phyloP scores from a whole-genome alignment of 345 rosid species.

The Noccaea caerulescens region DNA sequence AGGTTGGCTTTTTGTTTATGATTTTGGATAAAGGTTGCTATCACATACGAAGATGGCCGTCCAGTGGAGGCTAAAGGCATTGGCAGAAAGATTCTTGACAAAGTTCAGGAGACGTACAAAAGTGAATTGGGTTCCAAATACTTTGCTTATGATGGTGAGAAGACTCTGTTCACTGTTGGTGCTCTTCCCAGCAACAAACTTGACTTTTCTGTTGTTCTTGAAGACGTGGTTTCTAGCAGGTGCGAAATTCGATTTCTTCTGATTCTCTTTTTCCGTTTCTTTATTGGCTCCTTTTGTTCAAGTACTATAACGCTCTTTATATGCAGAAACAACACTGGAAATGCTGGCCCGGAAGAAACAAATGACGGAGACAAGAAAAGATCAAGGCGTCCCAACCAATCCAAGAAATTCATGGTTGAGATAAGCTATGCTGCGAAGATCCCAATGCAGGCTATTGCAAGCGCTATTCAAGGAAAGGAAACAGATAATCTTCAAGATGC shows the following conservation, averaged over 20 bases:
- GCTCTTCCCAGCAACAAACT: slow-evolving; percentile 76
- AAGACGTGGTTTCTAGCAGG: slow-evolving; percentile 68
- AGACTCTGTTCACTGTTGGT: slow-evolving; percentile 77
- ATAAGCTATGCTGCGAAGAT: slow-evolving; percentile 78
- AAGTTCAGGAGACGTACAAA: slow-evolving; percentile 69
- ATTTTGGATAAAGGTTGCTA: slow-evolving; percentile 54
- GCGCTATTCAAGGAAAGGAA: slow-evolving; percentile 79
- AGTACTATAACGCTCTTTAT: slow-evolving; percentile 1
- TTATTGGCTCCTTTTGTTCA: background rate
- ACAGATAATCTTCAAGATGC: slow-evolving; percentile 79
- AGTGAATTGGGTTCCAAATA: slow-evolving; percentile 61
- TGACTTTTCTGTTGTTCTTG: slow-evolving; percentile 79
- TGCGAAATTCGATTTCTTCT: slow-evolving; percentile 13
- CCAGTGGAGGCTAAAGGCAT: slow-evolving; percentile 78
- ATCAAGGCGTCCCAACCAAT: slow-evolving; percentile 55
- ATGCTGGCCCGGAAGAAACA: slow-evolving; percentile 57
- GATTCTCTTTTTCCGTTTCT: background rate
- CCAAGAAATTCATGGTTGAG: slow-evolving; percentile 70
- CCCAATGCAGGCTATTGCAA: slow-evolving; percentile 82
- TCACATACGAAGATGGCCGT: slow-evolving; percentile 78
- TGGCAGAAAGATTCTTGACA: slow-evolving; percentile 70
- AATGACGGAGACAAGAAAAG: slow-evolving; percentile 66
- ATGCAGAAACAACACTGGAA: slow-evolving; percentile 55
- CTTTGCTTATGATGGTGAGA: slow-evolving; percentile 95
- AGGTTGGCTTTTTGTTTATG: too few species aligned